Evolutionary conservation across 345 rosid genomes (phyloP).

Genomic region (Physaria fendleri): DNA sequence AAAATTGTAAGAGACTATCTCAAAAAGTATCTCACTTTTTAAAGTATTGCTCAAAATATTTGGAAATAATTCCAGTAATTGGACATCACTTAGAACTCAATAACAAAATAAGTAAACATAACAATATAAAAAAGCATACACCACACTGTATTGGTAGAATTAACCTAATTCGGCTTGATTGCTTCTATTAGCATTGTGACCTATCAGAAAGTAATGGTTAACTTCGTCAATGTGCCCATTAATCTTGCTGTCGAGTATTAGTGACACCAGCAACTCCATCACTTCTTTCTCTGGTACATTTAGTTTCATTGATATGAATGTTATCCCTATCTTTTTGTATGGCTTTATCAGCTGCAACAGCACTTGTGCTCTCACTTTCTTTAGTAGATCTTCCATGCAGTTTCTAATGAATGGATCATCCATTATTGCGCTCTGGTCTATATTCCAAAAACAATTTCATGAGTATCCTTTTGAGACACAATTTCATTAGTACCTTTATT

Average conservation of each 20-base stretch:
- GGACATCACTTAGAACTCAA: too few relatives aligned
- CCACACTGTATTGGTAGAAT: too few relatives aligned
- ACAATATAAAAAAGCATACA: too few relatives aligned
- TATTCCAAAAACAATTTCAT: slow-evolving; percentile 10
- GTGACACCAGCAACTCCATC: slow-evolving; percentile 78
- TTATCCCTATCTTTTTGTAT: slow-evolving; percentile 82
- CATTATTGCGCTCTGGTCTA: slow-evolving; percentile 95
- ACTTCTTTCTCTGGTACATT: slow-evolving; percentile 95
- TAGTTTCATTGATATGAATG: slow-evolving; percentile 93
- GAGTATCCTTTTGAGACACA: background rate
- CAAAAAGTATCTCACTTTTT: too few relatives aligned
- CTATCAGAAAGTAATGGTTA: slow-evolving; percentile 81
- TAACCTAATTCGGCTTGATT: too few relatives aligned
- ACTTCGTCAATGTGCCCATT: slow-evolving; percentile 98
- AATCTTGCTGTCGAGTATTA: slow-evolving; percentile 85
- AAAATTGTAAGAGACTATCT: too few relatives aligned
- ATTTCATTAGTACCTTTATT: slow-evolving; percentile 54
- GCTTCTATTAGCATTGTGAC: slow-evolving; percentile 90
- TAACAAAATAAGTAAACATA: too few relatives aligned
- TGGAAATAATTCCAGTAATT: too few relatives aligned
- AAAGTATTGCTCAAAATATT: too few relatives aligned
- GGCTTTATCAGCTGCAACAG: slow-evolving; percentile 96
- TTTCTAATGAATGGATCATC: slow-evolving; percentile 94
- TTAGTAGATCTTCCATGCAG: slow-evolving; percentile 93
- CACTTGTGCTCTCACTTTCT: slow-evolving; percentile 98